phyloP scores from a whole-genome alignment of 768 basidiomycete genomes.

The Naganishia antarctica region DNA sequence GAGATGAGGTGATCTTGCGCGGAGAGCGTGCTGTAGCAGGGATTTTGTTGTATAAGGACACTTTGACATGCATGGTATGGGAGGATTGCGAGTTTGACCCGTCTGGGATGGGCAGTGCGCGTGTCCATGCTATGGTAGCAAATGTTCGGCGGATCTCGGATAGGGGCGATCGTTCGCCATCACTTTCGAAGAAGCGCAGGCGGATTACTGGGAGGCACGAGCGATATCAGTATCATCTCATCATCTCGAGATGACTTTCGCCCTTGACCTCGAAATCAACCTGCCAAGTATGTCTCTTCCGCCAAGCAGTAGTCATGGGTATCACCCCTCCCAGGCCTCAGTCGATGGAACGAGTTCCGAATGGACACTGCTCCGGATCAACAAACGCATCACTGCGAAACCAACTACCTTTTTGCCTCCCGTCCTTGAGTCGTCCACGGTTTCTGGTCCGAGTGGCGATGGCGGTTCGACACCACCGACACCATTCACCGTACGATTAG shows the following conservation, averaged over 20 bases:
- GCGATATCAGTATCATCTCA: too few relatives aligned
- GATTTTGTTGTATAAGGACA: neutral
- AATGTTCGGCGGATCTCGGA: neutral
- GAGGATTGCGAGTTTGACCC: too few relatives aligned
- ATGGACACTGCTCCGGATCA: neutral
- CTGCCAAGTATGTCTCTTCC: neutral
- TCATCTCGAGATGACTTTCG: too few relatives aligned
- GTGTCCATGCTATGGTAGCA: too few relatives aligned
- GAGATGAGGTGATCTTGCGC: neutral
- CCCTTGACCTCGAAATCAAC: too few relatives aligned
- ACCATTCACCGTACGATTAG: neutral
- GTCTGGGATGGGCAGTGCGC: too few relatives aligned
- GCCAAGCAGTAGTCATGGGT: neutral
- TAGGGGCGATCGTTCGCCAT: conserved; percentile 4
- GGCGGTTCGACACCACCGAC: too few relatives aligned
- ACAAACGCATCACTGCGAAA: conserved; percentile 14
- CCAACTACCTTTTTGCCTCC: neutral
- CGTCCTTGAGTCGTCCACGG: too few relatives aligned
- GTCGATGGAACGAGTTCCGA: neutral
- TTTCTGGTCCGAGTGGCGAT: too few relatives aligned
- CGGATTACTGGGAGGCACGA: neutral
- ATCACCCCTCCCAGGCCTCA: neutral
- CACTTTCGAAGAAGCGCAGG: too few relatives aligned
- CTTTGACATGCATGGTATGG: too few relatives aligned
- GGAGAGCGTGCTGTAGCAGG: neutral